phyloP scores from a whole-genome alignment of 1,284 basidiomycete species.

The Cerrena zonata region DNA sequence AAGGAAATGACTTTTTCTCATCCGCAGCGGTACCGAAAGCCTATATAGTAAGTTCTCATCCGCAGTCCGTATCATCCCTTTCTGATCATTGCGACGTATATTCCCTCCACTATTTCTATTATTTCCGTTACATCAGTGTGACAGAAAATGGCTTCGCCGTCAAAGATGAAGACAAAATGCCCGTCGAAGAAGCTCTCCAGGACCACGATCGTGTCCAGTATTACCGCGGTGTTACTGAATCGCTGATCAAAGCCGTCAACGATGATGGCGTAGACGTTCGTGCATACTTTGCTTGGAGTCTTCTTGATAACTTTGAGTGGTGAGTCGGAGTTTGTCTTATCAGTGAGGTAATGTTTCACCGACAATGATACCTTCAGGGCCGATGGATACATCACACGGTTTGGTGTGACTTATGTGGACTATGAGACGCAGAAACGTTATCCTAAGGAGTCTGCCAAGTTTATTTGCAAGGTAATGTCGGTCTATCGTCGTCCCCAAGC shows the following conservation, averaged over 20 bases:
- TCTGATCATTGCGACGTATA: neutral
- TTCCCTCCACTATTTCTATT: neutral
- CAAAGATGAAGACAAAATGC: constrained; percentile 55
- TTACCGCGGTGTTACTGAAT: constrained; percentile 58
- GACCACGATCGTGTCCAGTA: constrained; percentile 66
- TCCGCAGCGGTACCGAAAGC: constrained; percentile 52
- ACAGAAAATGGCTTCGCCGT: constrained; percentile 73
- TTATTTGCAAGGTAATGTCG: constrained; percentile 36
- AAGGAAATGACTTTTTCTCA: neutral
- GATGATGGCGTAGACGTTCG: constrained; percentile 63
- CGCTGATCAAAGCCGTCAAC: constrained; percentile 53
- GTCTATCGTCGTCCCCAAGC: too few species aligned
- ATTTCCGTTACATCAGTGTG: constrained; percentile 39
- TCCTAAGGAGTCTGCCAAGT: constrained; percentile 62
- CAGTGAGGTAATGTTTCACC: neutral
- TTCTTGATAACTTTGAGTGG: constrained; percentile 76
- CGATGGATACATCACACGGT: constrained; percentile 59
- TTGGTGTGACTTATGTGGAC: constrained; percentile 63
- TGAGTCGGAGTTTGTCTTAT: constrained; percentile 10
- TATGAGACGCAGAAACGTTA: constrained; percentile 65
- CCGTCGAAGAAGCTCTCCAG: constrained; percentile 51
- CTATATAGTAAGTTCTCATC: constrained; percentile 49
- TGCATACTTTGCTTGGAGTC: constrained; percentile 70
- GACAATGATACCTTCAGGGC: constrained; percentile 31
- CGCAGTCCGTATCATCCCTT: neutral